Percentiles rank a stretch among this genome's conserved stretches.
Evolutionary conservation across 768 basidiomycete species (phyloP).

Genomic region (Trametes elegans): DNA sequence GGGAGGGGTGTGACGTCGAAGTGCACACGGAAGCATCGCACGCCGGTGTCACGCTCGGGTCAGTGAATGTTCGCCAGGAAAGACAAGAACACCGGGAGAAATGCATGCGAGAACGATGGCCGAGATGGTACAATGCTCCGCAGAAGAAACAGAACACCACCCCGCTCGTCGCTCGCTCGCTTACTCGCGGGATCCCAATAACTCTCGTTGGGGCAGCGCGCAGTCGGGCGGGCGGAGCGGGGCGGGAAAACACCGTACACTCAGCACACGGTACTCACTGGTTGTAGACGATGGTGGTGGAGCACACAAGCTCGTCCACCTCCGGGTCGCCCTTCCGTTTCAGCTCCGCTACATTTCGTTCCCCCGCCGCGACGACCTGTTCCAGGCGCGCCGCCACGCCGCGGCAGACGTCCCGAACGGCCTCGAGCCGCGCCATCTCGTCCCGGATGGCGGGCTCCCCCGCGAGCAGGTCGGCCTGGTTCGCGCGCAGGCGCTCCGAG

Average conservation of each 20-base stretch:
- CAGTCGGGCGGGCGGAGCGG: too few relatives aligned
- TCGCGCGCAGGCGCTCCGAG: constrained; percentile 72
- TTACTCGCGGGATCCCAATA: too few relatives aligned
- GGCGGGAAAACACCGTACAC: neutral
- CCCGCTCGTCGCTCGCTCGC: too few relatives aligned
- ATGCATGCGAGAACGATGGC: neutral
- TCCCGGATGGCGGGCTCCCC: constrained; percentile 94
- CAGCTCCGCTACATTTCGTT: constrained; percentile 74
- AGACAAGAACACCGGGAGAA: neutral
- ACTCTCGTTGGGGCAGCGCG: too few relatives aligned
- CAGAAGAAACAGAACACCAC: too few relatives aligned
- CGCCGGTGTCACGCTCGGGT: constrained; percentile 4
- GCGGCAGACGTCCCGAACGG: constrained; percentile 88
- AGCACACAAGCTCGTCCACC: constrained; percentile 95
- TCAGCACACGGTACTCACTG: constrained; percentile 53
- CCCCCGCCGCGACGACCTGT: constrained; percentile 61
- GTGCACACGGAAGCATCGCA: too few relatives aligned
- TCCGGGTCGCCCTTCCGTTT: constrained; percentile 84
- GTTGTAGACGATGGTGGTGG: constrained; percentile 93
- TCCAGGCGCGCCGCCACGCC: constrained; percentile 69
- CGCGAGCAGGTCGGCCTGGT: constrained; percentile 80
- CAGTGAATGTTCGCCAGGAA: constrained; percentile 8
- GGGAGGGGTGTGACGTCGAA: too few relatives aligned
- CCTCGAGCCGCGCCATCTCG: constrained; percentile 93
- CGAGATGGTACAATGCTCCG: too few relatives aligned